These are phyloP conservation scores for Blastocystis sp. DNA, from an alignment of 352 stramenopile genomes.

Conservation along the genomic window DNA sequence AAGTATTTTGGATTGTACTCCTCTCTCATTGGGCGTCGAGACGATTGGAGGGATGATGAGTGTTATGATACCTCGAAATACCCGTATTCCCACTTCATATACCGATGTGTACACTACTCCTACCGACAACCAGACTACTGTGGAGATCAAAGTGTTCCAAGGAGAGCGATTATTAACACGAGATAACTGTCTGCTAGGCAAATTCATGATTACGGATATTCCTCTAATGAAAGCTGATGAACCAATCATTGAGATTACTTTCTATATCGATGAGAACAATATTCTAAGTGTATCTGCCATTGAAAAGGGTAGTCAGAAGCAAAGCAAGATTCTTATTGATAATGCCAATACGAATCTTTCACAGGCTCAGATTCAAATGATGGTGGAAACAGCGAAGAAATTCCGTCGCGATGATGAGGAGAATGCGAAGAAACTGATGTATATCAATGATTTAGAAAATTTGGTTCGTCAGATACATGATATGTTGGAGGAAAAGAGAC, in stretches of 20 bases:
- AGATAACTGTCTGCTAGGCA: constrained; percentile 81
- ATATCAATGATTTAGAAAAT: constrained; percentile 84
- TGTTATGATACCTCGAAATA: constrained; percentile 88
- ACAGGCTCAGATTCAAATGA: constrained; percentile 85
- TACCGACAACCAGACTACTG: constrained; percentile 80
- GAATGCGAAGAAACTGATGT: constrained; percentile 75
- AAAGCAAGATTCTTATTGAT: constrained; percentile 90
- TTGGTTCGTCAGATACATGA: constrained; percentile 81
- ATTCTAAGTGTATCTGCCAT: constrained; percentile 89
- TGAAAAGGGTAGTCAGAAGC: constrained; percentile 85
- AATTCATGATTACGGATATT: constrained; percentile 80
- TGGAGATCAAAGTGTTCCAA: constrained; percentile 86
- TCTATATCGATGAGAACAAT: constrained; percentile 81
- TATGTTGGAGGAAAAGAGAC: constrained; percentile 79
- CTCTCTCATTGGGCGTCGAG: constrained; percentile 92
- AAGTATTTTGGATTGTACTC: constrained; percentile 94
- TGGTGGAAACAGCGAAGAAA: constrained; percentile 84
- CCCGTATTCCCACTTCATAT: constrained; percentile 78
- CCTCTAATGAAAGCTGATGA: constrained; percentile 75
- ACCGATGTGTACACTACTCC: constrained; percentile 83
- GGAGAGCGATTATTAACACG: constrained; percentile 80
- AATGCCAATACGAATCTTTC: constrained; percentile 87
- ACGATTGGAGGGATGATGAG: constrained; percentile 95
- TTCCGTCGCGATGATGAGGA: constrained; percentile 85
- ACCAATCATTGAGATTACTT: constrained; percentile 80